phyloP scores from a whole-genome alignment of 164 flowering plant species.

The Cinnamomum micranthum region DNA sequence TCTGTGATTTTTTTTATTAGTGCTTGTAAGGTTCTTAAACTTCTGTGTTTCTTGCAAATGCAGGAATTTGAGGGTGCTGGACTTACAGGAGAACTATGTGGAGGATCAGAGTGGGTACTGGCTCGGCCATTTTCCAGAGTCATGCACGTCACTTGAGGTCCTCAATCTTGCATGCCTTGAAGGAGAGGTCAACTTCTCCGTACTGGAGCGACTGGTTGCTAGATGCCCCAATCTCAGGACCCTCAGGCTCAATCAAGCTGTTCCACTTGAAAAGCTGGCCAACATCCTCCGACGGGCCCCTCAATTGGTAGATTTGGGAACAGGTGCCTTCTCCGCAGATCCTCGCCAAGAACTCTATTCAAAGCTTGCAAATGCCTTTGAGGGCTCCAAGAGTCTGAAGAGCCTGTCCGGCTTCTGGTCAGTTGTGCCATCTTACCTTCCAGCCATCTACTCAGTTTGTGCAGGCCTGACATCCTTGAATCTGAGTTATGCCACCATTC shows the following conservation, averaged over 20 bases:
- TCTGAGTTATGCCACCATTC: slow-evolving; percentile 68
- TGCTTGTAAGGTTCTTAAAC: not conserved
- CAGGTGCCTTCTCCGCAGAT: slow-evolving; percentile 67
- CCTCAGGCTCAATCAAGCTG: slow-evolving; percentile 70
- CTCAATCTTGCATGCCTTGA: slow-evolving; percentile 70
- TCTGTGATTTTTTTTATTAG: not conserved
- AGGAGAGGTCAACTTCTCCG: slow-evolving; percentile 65
- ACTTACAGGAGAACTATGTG: slow-evolving; percentile 82
- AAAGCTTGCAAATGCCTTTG: slow-evolving; percentile 54
- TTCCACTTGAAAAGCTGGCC: slow-evolving; percentile 74
- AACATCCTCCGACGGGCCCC: slow-evolving; percentile 63
- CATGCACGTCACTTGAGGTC: slow-evolving; percentile 70
- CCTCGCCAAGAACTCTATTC: slow-evolving; percentile 53
- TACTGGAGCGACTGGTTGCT: slow-evolving; percentile 73
- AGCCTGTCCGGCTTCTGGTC: slow-evolving; percentile 95
- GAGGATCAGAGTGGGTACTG: slow-evolving; percentile 82
- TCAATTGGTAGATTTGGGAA: slow-evolving; percentile 78
- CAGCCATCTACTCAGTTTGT: slow-evolving; percentile 58
- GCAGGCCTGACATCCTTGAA: slow-evolving; percentile 64
- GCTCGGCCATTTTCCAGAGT: slow-evolving; percentile 77
- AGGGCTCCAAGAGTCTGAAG: slow-evolving; percentile 61
- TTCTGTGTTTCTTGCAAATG: slow-evolving; percentile 4
- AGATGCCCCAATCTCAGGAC: slow-evolving; percentile 70
- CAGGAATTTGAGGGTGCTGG: slow-evolving; percentile 76
- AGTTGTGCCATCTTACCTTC: slow-evolving; percentile 56